A percentile compares a stretch with the other conserved stretches of the same genome.
phyloP scores from a whole-genome alignment of 352 stramenopile species.

The Phytopythium montanum region DNA sequence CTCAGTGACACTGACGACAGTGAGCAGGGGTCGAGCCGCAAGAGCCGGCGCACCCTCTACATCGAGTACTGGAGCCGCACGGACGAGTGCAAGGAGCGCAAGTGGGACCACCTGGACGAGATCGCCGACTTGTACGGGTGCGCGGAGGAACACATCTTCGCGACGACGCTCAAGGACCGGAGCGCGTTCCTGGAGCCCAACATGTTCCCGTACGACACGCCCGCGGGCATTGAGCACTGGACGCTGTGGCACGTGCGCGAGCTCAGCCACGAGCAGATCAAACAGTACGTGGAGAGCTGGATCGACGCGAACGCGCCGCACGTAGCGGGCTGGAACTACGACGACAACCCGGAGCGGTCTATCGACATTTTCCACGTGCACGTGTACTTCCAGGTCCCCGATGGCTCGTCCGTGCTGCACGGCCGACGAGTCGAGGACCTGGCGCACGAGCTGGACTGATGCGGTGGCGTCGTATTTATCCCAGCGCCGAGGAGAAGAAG shows the following conservation, averaged over 20 bases:
- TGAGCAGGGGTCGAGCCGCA: slow-evolving; percentile 37
- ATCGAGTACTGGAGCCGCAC: slow-evolving; percentile 88
- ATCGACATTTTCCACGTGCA: slow-evolving; percentile 91
- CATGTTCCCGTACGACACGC: slow-evolving; percentile 89
- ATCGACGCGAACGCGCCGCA: slow-evolving; percentile 82
- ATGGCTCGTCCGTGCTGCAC: slow-evolving; percentile 50
- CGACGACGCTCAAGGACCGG: slow-evolving; percentile 76
- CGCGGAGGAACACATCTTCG: slow-evolving; percentile 81
- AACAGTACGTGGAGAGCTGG: slow-evolving; percentile 88
- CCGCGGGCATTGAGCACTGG: slow-evolving; percentile 86
- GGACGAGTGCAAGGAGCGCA: slow-evolving; percentile 85
- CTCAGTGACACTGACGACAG: slow-evolving; percentile 48
- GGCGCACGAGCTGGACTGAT: slow-evolving; percentile 64
- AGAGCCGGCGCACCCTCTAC: slow-evolving; percentile 75
- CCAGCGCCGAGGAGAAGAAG: not conserved
- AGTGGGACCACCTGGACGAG: slow-evolving; percentile 86
- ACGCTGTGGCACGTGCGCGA: slow-evolving; percentile 83
- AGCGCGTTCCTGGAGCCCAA: slow-evolving; percentile 83
- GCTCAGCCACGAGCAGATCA: slow-evolving; percentile 74
- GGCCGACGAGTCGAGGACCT: slow-evolving; percentile 63
- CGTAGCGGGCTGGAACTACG: slow-evolving; percentile 81
- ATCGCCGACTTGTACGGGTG: slow-evolving; percentile 72
- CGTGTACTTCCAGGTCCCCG: slow-evolving; percentile 80
- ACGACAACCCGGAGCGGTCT: slow-evolving; percentile 85
- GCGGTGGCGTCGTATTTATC: slow-evolving; percentile 10